Percentiles rank a stretch among this genome's conserved stretches.
These are phyloP conservation scores for Anthracocystis walkeri DNA, from an alignment of 1,284 basidiomycete genomes.

Conservation along the genomic window DNA sequence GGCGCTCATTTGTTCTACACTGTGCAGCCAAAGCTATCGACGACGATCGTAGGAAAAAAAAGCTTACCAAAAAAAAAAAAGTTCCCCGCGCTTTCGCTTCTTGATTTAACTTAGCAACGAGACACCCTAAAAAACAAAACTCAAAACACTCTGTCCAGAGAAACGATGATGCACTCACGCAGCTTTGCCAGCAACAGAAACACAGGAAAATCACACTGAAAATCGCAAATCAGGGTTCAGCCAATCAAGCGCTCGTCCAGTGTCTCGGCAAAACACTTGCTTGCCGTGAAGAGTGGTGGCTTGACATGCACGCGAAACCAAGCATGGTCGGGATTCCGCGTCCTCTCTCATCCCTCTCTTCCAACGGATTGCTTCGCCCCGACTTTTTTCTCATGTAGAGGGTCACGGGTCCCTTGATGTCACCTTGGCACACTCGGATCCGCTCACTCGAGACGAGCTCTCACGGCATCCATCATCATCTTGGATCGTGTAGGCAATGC, in stretches of 20 bases:
- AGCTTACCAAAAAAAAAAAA: not conserved
- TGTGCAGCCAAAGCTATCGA: too few relatives aligned
- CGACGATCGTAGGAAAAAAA: not conserved
- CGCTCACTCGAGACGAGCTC: too few relatives aligned
- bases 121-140: conserved; percentile 8
- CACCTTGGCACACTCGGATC: too few relatives aligned
- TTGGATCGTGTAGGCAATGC: too few relatives aligned
- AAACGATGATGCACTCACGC: conserved; percentile 13
- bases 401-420: too few relatives aligned
- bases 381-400: not conserved
- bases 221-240: not conserved
- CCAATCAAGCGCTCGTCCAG: not conserved
- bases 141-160: not conserved
- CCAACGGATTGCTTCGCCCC: not conserved
- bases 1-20: too few relatives aligned
- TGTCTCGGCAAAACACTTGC: conserved; percentile 7
- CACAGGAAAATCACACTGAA: too few relatives aligned
- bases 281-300: not conserved
- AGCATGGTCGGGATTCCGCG: conserved; percentile 13
- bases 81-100: conserved; percentile 2
- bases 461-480: too few relatives aligned
- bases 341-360: not conserved
- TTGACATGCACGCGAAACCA: not conserved
- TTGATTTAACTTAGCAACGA: not conserved
- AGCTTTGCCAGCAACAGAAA: conserved; percentile 1